phyloP scores from a whole-genome alignment of 208 protist genomes.

The Leishmania tarentolae region DNA sequence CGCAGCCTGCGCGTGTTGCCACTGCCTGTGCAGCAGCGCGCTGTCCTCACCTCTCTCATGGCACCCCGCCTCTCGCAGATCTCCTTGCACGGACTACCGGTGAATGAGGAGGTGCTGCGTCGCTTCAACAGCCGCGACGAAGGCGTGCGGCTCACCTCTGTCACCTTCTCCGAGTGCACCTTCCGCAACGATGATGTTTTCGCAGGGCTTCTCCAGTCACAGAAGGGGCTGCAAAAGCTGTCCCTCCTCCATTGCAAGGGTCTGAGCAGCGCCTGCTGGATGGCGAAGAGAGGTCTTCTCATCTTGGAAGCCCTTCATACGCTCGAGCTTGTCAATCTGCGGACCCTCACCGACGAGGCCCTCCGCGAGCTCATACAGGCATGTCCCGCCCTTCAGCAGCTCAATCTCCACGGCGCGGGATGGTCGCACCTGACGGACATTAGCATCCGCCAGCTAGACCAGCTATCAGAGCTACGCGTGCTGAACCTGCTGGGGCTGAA shows the following conservation, averaged over 20 bases:
- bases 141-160: neutral
- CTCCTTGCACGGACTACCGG: conserved; percentile 6
- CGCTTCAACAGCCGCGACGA: neutral
- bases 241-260: conserved; percentile 9
- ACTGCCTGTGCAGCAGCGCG: conserved; percentile 11
- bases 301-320: neutral
- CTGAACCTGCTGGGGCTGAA: conserved; percentile 13
- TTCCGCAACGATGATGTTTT: conserved; percentile 7
- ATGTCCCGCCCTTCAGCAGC: conserved; percentile 9
- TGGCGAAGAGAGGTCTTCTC: neutral
- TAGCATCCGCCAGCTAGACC: conserved; percentile 10
- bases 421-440: conserved; percentile 15
- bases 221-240: neutral
- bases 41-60: conserved; percentile 3
- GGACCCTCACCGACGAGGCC: conserved; percentile 14
- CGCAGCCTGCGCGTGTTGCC: conserved; percentile 10
- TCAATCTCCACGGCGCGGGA: conserved; percentile 13
- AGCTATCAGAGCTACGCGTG: conserved; percentile 7
- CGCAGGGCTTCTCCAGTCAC: neutral
- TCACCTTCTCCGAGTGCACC: conserved; percentile 15
- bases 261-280: conserved; percentile 9
- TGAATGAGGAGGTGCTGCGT: conserved; percentile 5
- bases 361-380: neutral
- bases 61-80: conserved; percentile 1
- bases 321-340: conserved; percentile 14